Evolutionary conservation across 1,284 basidiomycete genomes (phyloP), one percentile per base, ranked within the genome.

Genomic region (Rhodofomes roseus): DNA sequence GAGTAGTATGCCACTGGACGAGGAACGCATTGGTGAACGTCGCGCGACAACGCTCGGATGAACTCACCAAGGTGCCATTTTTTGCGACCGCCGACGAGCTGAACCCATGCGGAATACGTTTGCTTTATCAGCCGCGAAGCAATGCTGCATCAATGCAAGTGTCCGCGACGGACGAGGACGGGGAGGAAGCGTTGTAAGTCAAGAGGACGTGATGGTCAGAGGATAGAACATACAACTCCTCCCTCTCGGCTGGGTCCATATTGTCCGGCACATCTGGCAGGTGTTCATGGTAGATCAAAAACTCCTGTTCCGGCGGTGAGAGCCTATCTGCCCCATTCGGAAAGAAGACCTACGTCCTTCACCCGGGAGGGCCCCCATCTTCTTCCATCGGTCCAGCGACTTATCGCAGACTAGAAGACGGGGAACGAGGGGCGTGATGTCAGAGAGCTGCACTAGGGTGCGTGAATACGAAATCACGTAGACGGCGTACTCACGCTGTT

Each of bases 61-160:
- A 48, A 76, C 86, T 60, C 68, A 90, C 89, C 91, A 36, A 92
- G 77, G 65, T 92, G 90, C 89, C 89, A 90, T 67, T 92, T 92
- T 62, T 85, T 80, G 61, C 81, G 80, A 34, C 87, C 87, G 59
- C 78, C 74, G 22, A 77, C 65, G 3, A 83, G 85, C 34, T 87
- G 79, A 43, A 90, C 86, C 63, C 80, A 87, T 34, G 89, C 88
- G 7, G 89, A 91, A 68, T 90, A 92, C 0, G 90, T 92, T 72
- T 92, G 89, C 68, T 92, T 92, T 59, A 89, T 81, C 34, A 92
- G 78, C 44, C 79, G 77, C 44, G 81, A 79, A 58, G 84, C 67
- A 40, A 66, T 64, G 59, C 71, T 73, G 25, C 25, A 16, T 8
- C 3, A 20, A 25, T 23, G 43, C 31, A 34, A n/a, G 5, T 34